Base-by-base conservation (phyloP, 2,329 filamentous ascomycete genomes). In the Neophaeococcomyces mojaviensis region DNA sequence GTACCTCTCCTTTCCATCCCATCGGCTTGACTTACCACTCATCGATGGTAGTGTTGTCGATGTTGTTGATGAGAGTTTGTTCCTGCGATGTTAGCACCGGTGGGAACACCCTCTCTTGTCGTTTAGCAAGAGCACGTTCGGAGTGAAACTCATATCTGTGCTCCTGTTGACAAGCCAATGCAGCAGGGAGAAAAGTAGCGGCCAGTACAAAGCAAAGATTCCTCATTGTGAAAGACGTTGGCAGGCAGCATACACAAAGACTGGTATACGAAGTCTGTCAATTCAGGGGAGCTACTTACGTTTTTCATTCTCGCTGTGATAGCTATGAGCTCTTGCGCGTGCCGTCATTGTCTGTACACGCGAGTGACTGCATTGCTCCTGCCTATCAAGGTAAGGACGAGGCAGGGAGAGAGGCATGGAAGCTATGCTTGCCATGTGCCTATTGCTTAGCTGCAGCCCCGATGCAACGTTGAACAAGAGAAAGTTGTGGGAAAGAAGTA, bases 11-110 rank as follows among this genome's bases (percentile, higher is more conserved):
- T 22, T 10, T 30, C 8, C 39, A 41, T 41, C n/a, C 4, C 34
- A 10, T 15, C 48, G 49, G n/a, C 59, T 58, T 38, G 59, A 61
- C 43, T 61, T 49, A 52, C 59, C 58, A 64, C 13, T 54, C 51
- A 20, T 56, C 56, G 15, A 63, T 49, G 10, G 56, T 55, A 5
- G 52, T 47, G 36, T 49, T 56, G 34, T 59, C 54, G 43, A 63
- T 58, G 13, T 59, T 59, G 28, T 51, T 57, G 28, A 58, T 22
- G 28, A 63, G 39, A 12, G 60, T 54, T 18, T 55, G 48, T 44
- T 63, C 61, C 15, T 61, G 44, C 16, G 55, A 47, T 12, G 55
- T 56, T 39, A 61, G 52, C 12, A 46, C 36, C 36, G 60, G 58
- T 30, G 56, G 55, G 22, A 58, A 58, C 2, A 41, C 42, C 1